Conservation (phyloP, 345 rosid genomes). For the Citrus unshiu region DNA sequence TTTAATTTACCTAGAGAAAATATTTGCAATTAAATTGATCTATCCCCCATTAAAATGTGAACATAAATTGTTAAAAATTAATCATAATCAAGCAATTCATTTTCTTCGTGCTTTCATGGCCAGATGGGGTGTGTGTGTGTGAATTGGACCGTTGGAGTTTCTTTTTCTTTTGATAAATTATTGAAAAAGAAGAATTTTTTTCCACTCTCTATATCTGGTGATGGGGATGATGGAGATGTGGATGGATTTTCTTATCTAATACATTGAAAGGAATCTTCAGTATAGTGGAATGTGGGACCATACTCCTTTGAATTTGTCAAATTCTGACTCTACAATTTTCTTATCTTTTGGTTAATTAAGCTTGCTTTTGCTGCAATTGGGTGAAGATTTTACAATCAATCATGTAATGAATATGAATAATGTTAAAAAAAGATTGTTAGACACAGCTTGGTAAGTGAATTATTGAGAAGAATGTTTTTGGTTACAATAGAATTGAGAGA, state of each 20-base stretch:
- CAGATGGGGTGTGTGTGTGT: background rate
- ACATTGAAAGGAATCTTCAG: constrained; percentile 6
- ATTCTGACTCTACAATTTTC: background rate
- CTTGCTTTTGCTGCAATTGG: background rate
- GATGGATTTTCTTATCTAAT: constrained; percentile 7
- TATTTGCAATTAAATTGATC: background rate
- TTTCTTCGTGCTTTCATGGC: background rate
- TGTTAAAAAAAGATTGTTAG: no score
- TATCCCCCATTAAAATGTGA: background rate
- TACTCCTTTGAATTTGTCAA: background rate
- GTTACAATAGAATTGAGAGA: no score
- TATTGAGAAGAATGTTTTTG: no score
- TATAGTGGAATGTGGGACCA: background rate
- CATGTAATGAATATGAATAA: background rate
- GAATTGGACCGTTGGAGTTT: background rate
- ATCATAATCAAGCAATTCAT: background rate
- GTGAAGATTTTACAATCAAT: background rate
- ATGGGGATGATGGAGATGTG: background rate
- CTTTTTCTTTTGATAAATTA: background rate
- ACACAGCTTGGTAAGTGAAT: no score
- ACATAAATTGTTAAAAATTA: no score
- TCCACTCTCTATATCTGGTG: background rate
- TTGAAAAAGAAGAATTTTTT: background rate
- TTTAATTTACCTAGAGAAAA: background rate
- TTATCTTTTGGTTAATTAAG: background rate